Evolutionary conservation across 208 protist genomes (phyloP), one percentile per base, ranked within the genome.

Genomic region (Naegleria fowleri): DNA sequence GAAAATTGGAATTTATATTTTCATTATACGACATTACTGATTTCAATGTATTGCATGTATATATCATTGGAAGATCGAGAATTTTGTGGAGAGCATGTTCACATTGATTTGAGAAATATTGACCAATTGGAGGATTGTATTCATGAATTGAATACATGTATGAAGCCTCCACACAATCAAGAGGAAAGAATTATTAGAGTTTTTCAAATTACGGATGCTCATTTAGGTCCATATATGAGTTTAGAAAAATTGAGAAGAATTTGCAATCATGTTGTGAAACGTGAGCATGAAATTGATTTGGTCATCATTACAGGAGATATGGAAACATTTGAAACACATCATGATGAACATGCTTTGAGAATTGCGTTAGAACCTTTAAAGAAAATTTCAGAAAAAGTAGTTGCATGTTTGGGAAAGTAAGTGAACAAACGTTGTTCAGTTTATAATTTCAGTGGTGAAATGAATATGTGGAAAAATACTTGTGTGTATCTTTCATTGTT

Each of bases 401-500:
- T 59, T 58, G 84, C 84, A 38, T 88, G 84, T 88, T 39, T 88
- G 38, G 84, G 84, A 58, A 88, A 88, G 39, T 39, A 88, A 33
- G 84, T 48, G 9, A 15, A 87, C 19, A 41, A 87, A 87, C 4
- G 48, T 19, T 51, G 39, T 38, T 15, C 3, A 43, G 2, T n/a
- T 25, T 55, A 11, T 87, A 87, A 87, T 36, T 7, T 29, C 5
- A 36, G 3, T 43, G 5, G 25, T 87, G n/a, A n/a, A n/a, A n/a
- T n/a, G n/a, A n/a, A n/a, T n/a, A n/a, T n/a, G n/a, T n/a, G n/a
- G 33, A n/a, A n/a, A n/a, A n/a, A n/a, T n/a, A n/a, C n/a, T n/a
- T n/a, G n/a, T n/a, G n/a, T n/a, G n/a, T n/a, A n/a, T n/a, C n/a
- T n/a, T n/a, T n/a, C n/a, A n/a, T n/a, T n/a, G n/a, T n/a, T n/a